Conservation (phyloP, 164 flowering plant species). For the Paratinospora sagittata region DNA sequence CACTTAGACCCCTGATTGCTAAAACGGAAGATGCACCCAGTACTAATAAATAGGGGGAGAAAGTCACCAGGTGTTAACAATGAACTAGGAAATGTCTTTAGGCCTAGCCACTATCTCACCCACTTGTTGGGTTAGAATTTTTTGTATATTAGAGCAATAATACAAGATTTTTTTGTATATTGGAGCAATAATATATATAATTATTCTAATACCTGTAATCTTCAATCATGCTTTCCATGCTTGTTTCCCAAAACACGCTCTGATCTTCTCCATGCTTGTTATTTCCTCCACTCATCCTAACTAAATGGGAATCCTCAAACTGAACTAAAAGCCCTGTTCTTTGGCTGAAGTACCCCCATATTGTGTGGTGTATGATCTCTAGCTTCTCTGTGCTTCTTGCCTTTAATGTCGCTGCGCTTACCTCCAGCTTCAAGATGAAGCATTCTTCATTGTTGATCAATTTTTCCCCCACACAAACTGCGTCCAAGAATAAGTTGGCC, state of each 20-base stretch:
- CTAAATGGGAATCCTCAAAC: slow-evolving; percentile 72
- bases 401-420: slow-evolving; percentile 33
- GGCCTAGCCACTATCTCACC: no score
- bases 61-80: no score
- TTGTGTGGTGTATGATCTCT: slow-evolving; percentile 61
- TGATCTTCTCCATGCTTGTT: slow-evolving; percentile 30
- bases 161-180: no score
- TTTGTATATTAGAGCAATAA: no score
- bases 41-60: no score
- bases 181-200: no score
- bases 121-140: no score
- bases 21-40: no score
- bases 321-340: slow-evolving; percentile 67
- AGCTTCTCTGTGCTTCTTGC: slow-evolving; percentile 54
- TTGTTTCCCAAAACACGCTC: slow-evolving; percentile 76
- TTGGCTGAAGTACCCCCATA: slow-evolving; percentile 94
- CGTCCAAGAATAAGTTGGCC: slow-evolving; percentile 65
- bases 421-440: slow-evolving; percentile 69
- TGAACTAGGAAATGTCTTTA: no score
- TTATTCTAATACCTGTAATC: slow-evolving; percentile 64
- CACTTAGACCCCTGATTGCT: no score
- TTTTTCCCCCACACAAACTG: slow-evolving; percentile 74
- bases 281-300: slow-evolving; percentile 44
- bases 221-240: slow-evolving; percentile 53
- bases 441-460: slow-evolving; percentile 62